These are phyloP conservation scores for Chaetomiaceae sp. DNA, from an alignment of 2,329 filamentous ascomycete genomes.

Conservation along the genomic window DNA sequence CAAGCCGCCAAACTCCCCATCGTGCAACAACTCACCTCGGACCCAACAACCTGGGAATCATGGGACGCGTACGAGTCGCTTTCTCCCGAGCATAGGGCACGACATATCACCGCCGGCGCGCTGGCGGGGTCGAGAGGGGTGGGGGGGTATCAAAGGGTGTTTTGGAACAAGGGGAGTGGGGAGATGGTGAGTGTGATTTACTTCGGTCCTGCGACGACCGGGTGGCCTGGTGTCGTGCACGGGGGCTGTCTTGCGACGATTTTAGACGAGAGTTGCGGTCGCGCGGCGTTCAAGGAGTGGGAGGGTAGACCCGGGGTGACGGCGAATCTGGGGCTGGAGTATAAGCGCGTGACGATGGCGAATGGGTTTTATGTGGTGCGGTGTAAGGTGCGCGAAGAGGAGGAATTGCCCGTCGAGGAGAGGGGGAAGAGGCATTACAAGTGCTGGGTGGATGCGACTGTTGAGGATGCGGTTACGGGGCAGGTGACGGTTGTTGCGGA, in stretches of 20 bases:
- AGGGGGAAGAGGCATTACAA: constrained; percentile 42
- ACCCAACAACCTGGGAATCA: constrained; percentile 32
- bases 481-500: constrained; percentile 54
- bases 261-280: constrained; percentile 65
- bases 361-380: constrained; percentile 61
- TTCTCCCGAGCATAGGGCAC: constrained; percentile 14
- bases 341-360: constrained; percentile 56
- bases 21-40: constrained; percentile 42
- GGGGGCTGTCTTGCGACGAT: constrained; percentile 66
- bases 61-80: constrained; percentile 40
- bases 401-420: constrained; percentile 24
- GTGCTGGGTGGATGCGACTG: constrained; percentile 45
- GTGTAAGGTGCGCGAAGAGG: constrained; percentile 39
- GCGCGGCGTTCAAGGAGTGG: constrained; percentile 47
- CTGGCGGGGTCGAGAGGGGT: constrained; percentile 41
- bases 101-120: constrained; percentile 40
- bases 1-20: constrained; percentile 44
- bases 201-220: constrained; percentile 59
- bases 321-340: constrained; percentile 56
- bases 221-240: constrained; percentile 70
- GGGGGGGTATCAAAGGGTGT: constrained; percentile 55
- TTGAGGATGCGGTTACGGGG: constrained; percentile 53
- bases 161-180: constrained; percentile 55
- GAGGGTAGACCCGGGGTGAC: constrained; percentile 42
- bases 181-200: constrained; percentile 61